These are phyloP conservation scores for Rheum nobile DNA, from an alignment of 148 eudicot species.

Conservation along the genomic window DNA sequence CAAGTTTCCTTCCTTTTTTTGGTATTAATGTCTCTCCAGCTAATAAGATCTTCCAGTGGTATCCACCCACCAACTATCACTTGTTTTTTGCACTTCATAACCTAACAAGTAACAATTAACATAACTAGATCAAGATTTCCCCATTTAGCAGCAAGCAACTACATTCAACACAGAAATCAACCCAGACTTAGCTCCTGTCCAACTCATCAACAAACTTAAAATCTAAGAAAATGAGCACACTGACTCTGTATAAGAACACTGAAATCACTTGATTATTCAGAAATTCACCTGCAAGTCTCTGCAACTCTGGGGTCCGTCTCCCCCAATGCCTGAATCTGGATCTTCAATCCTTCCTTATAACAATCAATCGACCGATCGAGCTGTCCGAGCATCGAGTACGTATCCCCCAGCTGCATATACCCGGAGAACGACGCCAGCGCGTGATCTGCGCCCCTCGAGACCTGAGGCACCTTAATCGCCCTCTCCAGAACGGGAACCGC, in stretches of 20 bases:
- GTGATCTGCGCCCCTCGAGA: conserved; percentile 62
- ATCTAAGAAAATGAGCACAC: not conserved
- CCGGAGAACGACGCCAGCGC: conserved; percentile 89
- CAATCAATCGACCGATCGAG: conserved; percentile 66
- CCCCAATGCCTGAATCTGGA: conserved; percentile 76
- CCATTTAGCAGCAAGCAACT: not conserved
- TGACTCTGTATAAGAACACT: not conserved
- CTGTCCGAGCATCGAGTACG: conserved; percentile 86
- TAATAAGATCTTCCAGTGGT: not conserved
- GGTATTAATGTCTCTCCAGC: not conserved
- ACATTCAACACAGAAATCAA: not conserved
- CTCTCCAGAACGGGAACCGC: conserved; percentile 76
- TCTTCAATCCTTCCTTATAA: conserved; percentile 75
- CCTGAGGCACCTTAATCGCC: conserved; percentile 67
- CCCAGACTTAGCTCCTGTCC: not conserved
- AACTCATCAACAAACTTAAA: not conserved
- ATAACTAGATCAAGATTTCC: not conserved
- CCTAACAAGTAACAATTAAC: not conserved
- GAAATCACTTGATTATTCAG: not conserved
- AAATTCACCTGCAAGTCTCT: conserved; percentile 76
- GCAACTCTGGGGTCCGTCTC: conserved; percentile 94
- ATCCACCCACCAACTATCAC: not conserved
- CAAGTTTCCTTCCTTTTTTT: not conserved
- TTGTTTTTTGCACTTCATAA: not conserved
- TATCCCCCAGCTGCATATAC: conserved; percentile 93